A percentile compares a stretch with the other conserved stretches of the same genome.
Conservation (phyloP, 805 yeast species). For the Pichia ethanolica region DNA sequence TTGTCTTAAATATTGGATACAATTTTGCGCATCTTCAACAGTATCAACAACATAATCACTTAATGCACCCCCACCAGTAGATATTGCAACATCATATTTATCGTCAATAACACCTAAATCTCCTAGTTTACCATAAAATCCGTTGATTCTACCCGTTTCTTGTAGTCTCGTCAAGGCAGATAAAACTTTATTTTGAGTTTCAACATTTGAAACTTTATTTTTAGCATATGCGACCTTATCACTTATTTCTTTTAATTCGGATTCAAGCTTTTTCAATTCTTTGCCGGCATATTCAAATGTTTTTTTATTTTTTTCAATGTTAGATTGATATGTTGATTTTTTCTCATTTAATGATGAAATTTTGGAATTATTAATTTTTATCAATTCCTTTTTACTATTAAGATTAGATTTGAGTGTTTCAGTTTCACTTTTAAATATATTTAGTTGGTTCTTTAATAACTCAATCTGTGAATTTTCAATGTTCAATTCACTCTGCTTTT, state of each 20-base stretch:
- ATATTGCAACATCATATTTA: conserved; percentile 83
- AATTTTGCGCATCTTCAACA: conserved; percentile 50
- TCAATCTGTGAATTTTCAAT: conserved; percentile 61
- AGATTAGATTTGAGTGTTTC: conserved; percentile 37
- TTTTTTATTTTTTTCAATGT: conserved; percentile 49
- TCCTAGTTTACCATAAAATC: conserved; percentile 87
- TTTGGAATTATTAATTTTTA: conserved; percentile 42
- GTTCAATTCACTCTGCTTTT: conserved; percentile 55
- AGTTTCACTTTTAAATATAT: conserved; percentile 34
- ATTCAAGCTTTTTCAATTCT: conserved; percentile 47
- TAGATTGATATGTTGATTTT: conserved; percentile 40
- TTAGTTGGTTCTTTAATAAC: conserved; percentile 42
- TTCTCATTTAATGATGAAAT: conserved; percentile 41
- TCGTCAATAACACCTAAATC: conserved; percentile 88
- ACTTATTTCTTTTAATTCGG: conserved; percentile 44
- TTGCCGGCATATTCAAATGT: conserved; percentile 45
- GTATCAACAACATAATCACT: conserved; percentile 91
- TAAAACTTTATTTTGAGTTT: conserved; percentile 69
- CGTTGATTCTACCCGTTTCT: conserved; percentile 73
- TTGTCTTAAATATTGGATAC: conserved; percentile 74
- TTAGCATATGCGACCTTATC: conserved; percentile 63
- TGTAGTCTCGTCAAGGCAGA: conserved; percentile 60
- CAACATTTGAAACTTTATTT: conserved; percentile 45
- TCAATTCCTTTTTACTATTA: conserved; percentile 24
- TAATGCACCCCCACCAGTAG: conserved; percentile 87